Percentiles rank a stretch among this genome's conserved stretches.
These are phyloP conservation scores for Cornus florida DNA, from an alignment of 148 eudicot genomes.

Conservation along the genomic window DNA sequence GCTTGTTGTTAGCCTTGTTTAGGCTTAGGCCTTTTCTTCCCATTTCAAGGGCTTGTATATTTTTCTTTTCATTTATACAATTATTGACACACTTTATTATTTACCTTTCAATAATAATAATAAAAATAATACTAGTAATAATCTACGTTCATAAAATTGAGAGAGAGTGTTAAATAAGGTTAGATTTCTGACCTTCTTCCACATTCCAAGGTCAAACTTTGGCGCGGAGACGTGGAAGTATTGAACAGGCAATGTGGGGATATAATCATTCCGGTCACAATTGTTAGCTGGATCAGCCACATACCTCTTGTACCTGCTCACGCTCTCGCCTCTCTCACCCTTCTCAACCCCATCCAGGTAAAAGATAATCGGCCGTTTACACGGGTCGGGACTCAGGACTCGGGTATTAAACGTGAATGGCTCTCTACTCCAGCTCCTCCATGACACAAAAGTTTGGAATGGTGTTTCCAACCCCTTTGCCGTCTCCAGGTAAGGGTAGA, in stretches of 20 bases:
- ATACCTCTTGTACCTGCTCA: conserved; percentile 26
- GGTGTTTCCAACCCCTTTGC: conserved; percentile 35
- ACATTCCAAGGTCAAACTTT: conserved; percentile 14
- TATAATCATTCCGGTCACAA: conserved; percentile 14
- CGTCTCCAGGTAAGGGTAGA: conserved; percentile 30
- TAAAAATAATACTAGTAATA: too few relatives aligned
- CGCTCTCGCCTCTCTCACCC: conserved; percentile 12
- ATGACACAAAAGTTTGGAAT: conserved; percentile 37
- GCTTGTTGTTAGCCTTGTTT: too few relatives aligned
- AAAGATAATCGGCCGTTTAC: conserved; percentile 32
- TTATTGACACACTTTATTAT: too few relatives aligned
- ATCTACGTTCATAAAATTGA: too few relatives aligned
- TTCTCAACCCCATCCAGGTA: conserved; percentile 27
- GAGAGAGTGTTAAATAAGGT: background rate
- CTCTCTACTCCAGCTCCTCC: conserved; percentile 27
- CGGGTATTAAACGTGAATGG: conserved; percentile 48
- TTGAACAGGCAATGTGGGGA: conserved; percentile 10
- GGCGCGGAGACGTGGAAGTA: conserved; percentile 28
- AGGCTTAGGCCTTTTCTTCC: too few relatives aligned
- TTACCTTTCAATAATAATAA: too few relatives aligned
- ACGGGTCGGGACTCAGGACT: conserved; percentile 29
- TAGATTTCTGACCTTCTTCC: conserved; percentile 34
- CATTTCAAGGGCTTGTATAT: too few relatives aligned
- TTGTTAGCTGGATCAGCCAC: background rate
- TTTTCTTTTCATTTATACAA: too few relatives aligned